Evolutionary conservation across 768 basidiomycete species (phyloP), one percentile per base, ranked within the genome.

Genomic region (Leccinum longicurvipes): DNA sequence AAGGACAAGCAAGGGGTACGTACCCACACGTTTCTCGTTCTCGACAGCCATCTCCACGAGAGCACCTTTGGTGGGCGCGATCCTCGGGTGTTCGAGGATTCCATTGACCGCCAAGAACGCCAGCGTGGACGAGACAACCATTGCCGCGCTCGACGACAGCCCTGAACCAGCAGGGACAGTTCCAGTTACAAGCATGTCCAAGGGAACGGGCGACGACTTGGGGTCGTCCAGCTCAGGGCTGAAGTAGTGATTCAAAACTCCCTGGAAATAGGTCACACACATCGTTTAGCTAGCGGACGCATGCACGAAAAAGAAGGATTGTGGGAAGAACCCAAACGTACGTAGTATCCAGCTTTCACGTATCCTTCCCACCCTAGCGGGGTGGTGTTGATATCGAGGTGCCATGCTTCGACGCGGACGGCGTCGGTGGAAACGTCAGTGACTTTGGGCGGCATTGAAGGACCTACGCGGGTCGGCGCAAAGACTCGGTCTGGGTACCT

Each of bases 141-240:
- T 88, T 0, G 93, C 93, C 0, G 91, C 90, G 60, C 89, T 92
- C 3, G 89, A 92, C 7, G 89, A 92, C 5, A 96, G 74, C 1
- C 94, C 93, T 0, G 90, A 88, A 0, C 93, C 94, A 2, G 90
- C 82, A 0, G 93, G 93, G 3, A 97, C 87, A 11, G 86, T 82
- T 1, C 94, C 94, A 0, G 85, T 84, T 11, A 92, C 83, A 4
- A 93, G 77, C 10, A 93, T 61, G 60, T 93, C 83, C n/a, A 88
- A 82, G 4, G 85, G 80, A 14, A 79, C 70, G 11, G 87, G 87
- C 8, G 60, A 65, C 3, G 62, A 63, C 8, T 56, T 60, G 6
- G 47, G n/a, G 2, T 15, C 47, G 0, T 58, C 36, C 31, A 55
- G 48, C 25, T 56, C 57, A 3, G 63, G 53, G 17, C 75, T 57